Evolutionary conservation across 768 basidiomycete genomes (phyloP), one percentile per base, ranked within the genome.

Genomic region (Kwoniella dejecticola): DNA sequence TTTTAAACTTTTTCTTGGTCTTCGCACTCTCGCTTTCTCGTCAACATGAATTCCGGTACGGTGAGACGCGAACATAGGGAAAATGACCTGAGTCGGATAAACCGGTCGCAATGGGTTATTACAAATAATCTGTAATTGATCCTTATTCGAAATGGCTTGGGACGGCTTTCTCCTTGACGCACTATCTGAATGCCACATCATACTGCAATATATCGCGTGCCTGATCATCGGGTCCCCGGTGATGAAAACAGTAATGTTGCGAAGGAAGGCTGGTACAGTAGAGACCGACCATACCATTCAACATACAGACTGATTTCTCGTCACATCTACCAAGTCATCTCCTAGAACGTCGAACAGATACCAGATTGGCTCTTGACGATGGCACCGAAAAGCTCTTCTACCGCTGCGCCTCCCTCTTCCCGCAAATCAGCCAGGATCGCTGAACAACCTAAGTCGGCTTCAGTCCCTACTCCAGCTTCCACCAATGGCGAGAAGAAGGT

Each of bases 401-500:
- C 44, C n/a, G 46, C 29, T 24, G 52, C 52, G 4, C 58, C 58
- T 7, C 58, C 58, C 27, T 41, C 58, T 33, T 60, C 58, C 3
- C 21, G 58, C 24, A 19, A 50, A 53, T 52, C 50, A 4, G 58
- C 58, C n/a, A 26, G 58, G 6, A 60, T 60, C 27, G 58, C 58
- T n/a, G 58, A 60, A 13, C 38, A 52, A 23, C 58, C 58, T 15
- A 50, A 48, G 41, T 48, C 48, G 6, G 15, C 57, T 26, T 17
- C 31, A 5, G n/a, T 0, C 23, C 15, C n/a, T n/a, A n/a, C n/a
- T n/a, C n/a, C 45, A 29, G 21, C 44, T n/a, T 24, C 42, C 38
- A 48, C 44, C 21, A 31, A 45, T 23, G 56, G 48, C n/a, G 23
- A 33, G 7, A 33, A 53, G 23, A 41, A 52, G 10, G 64, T 52